These are phyloP conservation scores for Ustilago tritici DNA, from an alignment of 1,284 basidiomycete species.

Conservation along the genomic window DNA sequence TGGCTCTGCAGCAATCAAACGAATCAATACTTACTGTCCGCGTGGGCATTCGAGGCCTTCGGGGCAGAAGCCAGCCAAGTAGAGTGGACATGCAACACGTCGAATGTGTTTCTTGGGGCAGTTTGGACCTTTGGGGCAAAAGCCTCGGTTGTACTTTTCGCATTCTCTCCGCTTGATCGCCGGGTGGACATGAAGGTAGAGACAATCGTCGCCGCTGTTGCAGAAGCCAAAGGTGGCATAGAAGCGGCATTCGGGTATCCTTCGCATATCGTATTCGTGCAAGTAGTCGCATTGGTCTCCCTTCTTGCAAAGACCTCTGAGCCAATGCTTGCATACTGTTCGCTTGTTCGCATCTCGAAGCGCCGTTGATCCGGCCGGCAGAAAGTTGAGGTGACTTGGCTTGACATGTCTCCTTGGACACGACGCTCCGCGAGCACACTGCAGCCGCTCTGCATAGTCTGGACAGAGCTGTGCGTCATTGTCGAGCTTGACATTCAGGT, in stretches of 20 bases:
- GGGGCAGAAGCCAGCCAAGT: constrained; percentile 96
- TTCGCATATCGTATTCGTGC: constrained; percentile 96
- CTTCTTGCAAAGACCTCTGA: constrained; percentile 97
- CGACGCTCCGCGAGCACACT: constrained; percentile 47
- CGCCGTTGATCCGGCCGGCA: constrained; percentile 27
- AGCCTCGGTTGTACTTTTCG: constrained; percentile 93
- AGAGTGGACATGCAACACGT: constrained; percentile 88
- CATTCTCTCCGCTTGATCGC: constrained; percentile 83
- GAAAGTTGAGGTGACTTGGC: constrained; percentile 49
- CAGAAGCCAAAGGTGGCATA: constrained; percentile 98
- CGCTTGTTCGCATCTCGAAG: constrained; percentile 73
- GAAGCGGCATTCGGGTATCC: constrained; percentile 99
- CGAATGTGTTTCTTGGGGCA: constrained; percentile 95
- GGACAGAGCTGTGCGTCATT: constrained; percentile 76
- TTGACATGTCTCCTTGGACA: constrained; percentile 58
- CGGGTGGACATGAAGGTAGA: constrained; percentile 97
- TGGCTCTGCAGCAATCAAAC: not conserved
- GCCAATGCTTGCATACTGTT: constrained; percentile 96
- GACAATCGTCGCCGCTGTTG: constrained; percentile 95
- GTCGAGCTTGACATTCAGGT: constrained; percentile 89
- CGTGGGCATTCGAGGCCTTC: constrained; percentile 87
- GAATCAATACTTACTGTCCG: constrained; percentile 75
- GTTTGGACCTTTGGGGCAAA: constrained; percentile 80
- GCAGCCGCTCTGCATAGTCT: constrained; percentile 42
- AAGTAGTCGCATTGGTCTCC: constrained; percentile 98